These are phyloP conservation scores for Colletotrichum somersetense DNA, from an alignment of 2,329 filamentous ascomycete species.

Conservation along the genomic window DNA sequence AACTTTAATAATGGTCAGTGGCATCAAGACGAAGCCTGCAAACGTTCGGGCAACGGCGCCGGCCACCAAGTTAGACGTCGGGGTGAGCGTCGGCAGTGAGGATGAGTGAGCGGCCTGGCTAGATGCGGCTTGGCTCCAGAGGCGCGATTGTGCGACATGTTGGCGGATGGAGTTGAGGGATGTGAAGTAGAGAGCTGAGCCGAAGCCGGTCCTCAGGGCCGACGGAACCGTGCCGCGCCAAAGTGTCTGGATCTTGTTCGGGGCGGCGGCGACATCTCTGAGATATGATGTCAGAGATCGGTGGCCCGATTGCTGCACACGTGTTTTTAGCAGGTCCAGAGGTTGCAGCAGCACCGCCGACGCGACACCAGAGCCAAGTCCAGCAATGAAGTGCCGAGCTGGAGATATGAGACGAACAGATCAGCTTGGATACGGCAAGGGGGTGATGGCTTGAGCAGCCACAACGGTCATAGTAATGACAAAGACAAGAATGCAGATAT, in stretches of 20 bases:
- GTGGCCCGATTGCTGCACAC: slow-evolving; percentile 87
- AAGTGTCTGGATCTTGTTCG: slow-evolving; percentile 74
- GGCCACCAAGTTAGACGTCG: slow-evolving; percentile 85
- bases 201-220: slow-evolving; percentile 92
- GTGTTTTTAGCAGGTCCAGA: slow-evolving; percentile 95
- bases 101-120: slow-evolving; percentile 65
- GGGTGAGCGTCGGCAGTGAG: slow-evolving; percentile 83
- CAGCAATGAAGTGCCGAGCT: slow-evolving; percentile 91
- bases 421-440: background rate
- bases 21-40: slow-evolving; percentile 93
- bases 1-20: slow-evolving; percentile 95
- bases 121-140: slow-evolving; percentile 41
- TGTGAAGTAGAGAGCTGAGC: slow-evolving; percentile 94
- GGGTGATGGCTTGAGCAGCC: background rate
- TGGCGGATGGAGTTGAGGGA: slow-evolving; percentile 87
- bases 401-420: slow-evolving; percentile 16
- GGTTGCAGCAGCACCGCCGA: slow-evolving; percentile 94
- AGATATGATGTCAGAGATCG: slow-evolving; percentile 78
- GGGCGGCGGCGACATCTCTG: slow-evolving; percentile 75
- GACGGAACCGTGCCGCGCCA: slow-evolving; percentile 96
- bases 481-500: background rate
- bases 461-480: background rate
- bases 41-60: slow-evolving; percentile 87
- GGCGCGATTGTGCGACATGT: slow-evolving; percentile 56
- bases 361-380: slow-evolving; percentile 86